These are phyloP conservation scores for Chlorella sp. DNA, from an alignment of 139 green algal species.

Conservation along the genomic window DNA sequence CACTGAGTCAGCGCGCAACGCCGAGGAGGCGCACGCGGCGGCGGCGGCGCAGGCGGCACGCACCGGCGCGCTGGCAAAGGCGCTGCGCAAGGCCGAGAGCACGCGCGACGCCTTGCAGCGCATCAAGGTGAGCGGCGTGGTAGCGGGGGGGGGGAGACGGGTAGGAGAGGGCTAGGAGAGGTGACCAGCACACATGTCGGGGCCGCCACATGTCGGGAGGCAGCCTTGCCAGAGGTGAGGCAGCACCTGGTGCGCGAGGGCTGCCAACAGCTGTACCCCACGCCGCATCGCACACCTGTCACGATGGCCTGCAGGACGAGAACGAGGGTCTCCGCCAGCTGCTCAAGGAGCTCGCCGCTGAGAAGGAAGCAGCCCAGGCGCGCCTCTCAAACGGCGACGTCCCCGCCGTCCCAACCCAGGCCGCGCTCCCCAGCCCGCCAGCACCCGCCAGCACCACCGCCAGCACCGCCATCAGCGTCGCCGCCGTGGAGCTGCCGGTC, in stretches of 20 bases:
- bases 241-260: too few relatives aligned
- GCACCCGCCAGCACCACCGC: background rate
- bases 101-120: slow-evolving; percentile 18
- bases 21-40: slow-evolving; percentile 34
- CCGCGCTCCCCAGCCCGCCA: background rate
- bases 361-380: slow-evolving; percentile 42
- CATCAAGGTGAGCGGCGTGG: slow-evolving; percentile 17
- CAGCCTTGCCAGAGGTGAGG: too few relatives aligned
- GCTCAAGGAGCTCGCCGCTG: slow-evolving; percentile 58
- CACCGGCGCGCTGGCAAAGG: slow-evolving; percentile 32
- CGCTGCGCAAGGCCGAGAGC: slow-evolving; percentile 31
- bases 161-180: too few relatives aligned
- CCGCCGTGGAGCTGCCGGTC: too few relatives aligned
- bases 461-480: background rate
- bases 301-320: slow-evolving; percentile 51
- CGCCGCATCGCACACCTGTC: too few relatives aligned
- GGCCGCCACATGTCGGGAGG: too few relatives aligned
- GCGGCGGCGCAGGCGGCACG: slow-evolving; percentile 39
- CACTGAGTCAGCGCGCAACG: slow-evolving; percentile 12
- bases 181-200: too few relatives aligned
- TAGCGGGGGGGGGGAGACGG: too few relatives aligned
- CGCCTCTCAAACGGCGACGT: background rate
- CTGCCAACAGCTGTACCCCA: too few relatives aligned
- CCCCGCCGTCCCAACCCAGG: too few relatives aligned
- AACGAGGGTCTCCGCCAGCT: slow-evolving; percentile 66